These are phyloP conservation scores for Fraxinus greggii DNA, from an alignment of 305 asterid species.

Conservation along the genomic window DNA sequence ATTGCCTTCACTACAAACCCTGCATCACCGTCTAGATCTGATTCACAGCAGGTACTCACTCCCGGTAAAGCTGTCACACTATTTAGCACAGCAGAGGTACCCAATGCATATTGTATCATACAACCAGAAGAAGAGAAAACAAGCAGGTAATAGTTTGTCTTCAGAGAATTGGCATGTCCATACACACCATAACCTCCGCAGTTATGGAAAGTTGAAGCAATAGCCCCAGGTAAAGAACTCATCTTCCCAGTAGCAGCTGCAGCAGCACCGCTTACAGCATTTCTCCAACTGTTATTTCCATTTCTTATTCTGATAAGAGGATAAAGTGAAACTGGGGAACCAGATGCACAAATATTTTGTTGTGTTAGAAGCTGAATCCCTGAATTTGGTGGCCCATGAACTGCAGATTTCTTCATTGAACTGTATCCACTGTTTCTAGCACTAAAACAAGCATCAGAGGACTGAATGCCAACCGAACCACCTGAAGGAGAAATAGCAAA, in stretches of 20 bases:
- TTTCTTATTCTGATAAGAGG: conserved; percentile 66
- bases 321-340: conserved; percentile 44
- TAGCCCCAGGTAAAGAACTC: conserved; percentile 50
- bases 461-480: conserved; percentile 46
- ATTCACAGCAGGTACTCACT: conserved; percentile 36
- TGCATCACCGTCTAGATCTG: conserved; percentile 44
- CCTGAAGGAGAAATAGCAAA: conserved; percentile 79
- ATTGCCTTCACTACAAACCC: conserved; percentile 64
- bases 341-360: conserved; percentile 47
- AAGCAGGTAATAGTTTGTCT: conserved; percentile 55
- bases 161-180: conserved; percentile 37
- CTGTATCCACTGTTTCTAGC: conserved; percentile 33
- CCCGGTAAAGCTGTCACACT: conserved; percentile 36
- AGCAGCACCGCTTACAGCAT: conserved; percentile 77
- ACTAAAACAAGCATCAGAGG: conserved; percentile 43
- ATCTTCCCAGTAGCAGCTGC: conserved; percentile 76
- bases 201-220: conserved; percentile 67
- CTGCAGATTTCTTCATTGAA: conserved; percentile 34
- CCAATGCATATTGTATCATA: conserved; percentile 65
- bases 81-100: conserved; percentile 49
- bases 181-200: conserved; percentile 39
- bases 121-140: conserved; percentile 84
- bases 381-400: conserved; percentile 39
- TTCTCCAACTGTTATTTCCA: conserved; percentile 67
- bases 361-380: conserved; percentile 50